Conservation (phyloP, 2,329 filamentous ascomycete species). For the Diaporthe capsici region DNA sequence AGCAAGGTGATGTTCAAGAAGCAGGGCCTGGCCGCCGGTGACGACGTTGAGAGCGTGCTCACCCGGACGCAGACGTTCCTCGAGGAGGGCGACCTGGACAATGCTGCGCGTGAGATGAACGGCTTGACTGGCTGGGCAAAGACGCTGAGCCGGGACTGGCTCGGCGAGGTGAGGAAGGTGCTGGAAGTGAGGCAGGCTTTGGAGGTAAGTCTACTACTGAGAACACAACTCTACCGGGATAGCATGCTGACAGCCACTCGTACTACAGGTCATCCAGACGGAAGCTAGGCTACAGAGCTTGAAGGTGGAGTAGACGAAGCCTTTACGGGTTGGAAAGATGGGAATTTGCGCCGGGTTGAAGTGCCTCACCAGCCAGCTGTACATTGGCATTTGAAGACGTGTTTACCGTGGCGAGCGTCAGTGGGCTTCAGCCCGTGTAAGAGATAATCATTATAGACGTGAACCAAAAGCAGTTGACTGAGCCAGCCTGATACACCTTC, state of each 20-base stretch:
- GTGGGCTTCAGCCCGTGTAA: slow-evolving; percentile 35
- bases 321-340: background rate
- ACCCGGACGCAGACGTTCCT: slow-evolving; percentile 90
- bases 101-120: slow-evolving; percentile 95
- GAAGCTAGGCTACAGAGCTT: slow-evolving; percentile 92
- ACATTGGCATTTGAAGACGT: slow-evolving; percentile 30
- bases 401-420: slow-evolving; percentile 17
- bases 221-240: background rate
- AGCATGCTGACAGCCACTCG: slow-evolving; percentile 45
- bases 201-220: slow-evolving; percentile 76
- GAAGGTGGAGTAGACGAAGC: slow-evolving; percentile 76
- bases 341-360: background rate
- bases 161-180: slow-evolving; percentile 90
- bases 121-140: slow-evolving; percentile 93
- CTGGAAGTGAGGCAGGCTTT: slow-evolving; percentile 96
- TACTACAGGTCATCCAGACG: slow-evolving; percentile 82
- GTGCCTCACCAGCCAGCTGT: slow-evolving; percentile 20
- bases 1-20: slow-evolving; percentile 98
- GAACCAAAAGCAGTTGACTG: slow-evolving; percentile 32
- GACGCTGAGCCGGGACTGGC: slow-evolving; percentile 93
- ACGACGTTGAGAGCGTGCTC: slow-evolving; percentile 94
- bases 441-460: slow-evolving; percentile 38
- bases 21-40: slow-evolving; percentile 83
- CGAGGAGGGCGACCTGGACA: slow-evolving; percentile 93
- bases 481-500: background rate